A percentile compares a stretch with the other conserved stretches of the same genome.
phyloP scores from a whole-genome alignment of 106 monocot species.

The Acanthochlamys bracteata region DNA sequence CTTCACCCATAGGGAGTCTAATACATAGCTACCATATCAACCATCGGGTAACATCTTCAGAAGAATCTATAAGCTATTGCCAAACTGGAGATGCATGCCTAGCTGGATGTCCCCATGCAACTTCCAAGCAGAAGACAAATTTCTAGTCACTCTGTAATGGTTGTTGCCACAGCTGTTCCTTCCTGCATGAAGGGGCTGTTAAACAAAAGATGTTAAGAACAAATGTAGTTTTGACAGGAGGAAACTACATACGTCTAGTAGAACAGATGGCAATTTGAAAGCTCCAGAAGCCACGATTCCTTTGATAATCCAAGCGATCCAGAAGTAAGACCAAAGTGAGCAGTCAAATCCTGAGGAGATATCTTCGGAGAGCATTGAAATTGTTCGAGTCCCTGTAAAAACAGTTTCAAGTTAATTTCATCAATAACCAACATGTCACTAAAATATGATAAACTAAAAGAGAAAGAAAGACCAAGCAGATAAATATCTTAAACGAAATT shows the following conservation, averaged over 20 bases:
- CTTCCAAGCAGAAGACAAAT: slow-evolving; percentile 75
- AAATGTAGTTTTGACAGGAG: not conserved
- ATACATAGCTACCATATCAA: not conserved
- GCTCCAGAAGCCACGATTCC: slow-evolving; percentile 65
- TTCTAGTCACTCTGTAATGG: slow-evolving; percentile 47
- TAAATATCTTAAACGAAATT: too few relatives aligned
- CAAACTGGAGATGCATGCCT: too few relatives aligned
- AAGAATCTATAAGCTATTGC: not conserved
- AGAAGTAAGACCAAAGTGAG: slow-evolving; percentile 85
- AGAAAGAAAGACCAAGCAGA: not conserved
- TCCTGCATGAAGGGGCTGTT: slow-evolving; percentile 40
- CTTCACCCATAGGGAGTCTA: too few relatives aligned
- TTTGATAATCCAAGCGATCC: slow-evolving; percentile 70
- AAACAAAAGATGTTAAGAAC: not conserved
- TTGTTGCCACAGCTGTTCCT: slow-evolving; percentile 48
- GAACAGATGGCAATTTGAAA: slow-evolving; percentile 68
- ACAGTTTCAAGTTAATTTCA: not conserved
- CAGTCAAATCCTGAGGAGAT: slow-evolving; percentile 62
- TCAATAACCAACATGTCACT: not conserved
- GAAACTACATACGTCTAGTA: slow-evolving; percentile 46
- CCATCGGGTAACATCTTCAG: not conserved
- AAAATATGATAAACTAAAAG: not conserved
- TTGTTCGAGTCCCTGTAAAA: slow-evolving; percentile 65
- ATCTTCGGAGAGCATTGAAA: slow-evolving; percentile 57
- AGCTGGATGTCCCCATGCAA: slow-evolving; percentile 88